Base-by-base conservation (phyloP, 2,329 filamentous ascomycete genomes). In the Microsporum ferrugineum region DNA sequence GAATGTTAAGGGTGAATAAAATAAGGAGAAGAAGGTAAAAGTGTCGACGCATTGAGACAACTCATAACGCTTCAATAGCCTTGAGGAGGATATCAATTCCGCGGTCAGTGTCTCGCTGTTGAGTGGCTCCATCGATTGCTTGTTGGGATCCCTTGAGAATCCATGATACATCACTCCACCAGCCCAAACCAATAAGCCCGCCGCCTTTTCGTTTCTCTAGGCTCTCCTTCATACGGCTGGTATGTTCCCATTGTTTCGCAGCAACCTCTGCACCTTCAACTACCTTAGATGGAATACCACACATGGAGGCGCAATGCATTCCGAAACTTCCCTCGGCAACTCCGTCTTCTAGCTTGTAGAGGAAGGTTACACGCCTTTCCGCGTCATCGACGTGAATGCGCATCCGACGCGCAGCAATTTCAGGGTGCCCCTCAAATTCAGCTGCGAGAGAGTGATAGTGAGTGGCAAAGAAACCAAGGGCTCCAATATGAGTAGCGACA, bases 241-340 rank as follows among this genome's bases (percentile, higher is more conserved):
- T 97, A 73, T 96, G 91, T 76, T 99, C 94, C 91, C 94, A 97
- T 69, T 91, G 89, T 67, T 81, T 85, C 1, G 94, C 94, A 4
- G 94, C 94, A 27, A 86, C 83, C 74, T 99, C 94, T 0, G 94
- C 94, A 27, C 88, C 79, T 70, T 91, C 86, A 64, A 99, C 90
- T 14, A 99, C 85, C 60, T 86, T 86, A 51, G 79, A 79, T 0
- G 90, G 84, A 65, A 99, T 97, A 0, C 94, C 94, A 68, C 94
- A 99, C 94, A 99, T 99, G 63, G 90, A 87, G 0, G 94, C 94
- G 71, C 94, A 99, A 73, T 99, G 94, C 94, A 99, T 99, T 68
- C 94, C 94, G 70, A 97, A 99, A 70, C 89, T 95, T 14, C 94
- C 94, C 73, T 97, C 91, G 0, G 94, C 94, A 7, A 97, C 90